Percentiles rank a stretch among this genome's conserved stretches.
These are phyloP conservation scores for Blepharisma japonicum DNA, from an alignment of 73 alveolate genomes.

Conservation along the genomic window DNA sequence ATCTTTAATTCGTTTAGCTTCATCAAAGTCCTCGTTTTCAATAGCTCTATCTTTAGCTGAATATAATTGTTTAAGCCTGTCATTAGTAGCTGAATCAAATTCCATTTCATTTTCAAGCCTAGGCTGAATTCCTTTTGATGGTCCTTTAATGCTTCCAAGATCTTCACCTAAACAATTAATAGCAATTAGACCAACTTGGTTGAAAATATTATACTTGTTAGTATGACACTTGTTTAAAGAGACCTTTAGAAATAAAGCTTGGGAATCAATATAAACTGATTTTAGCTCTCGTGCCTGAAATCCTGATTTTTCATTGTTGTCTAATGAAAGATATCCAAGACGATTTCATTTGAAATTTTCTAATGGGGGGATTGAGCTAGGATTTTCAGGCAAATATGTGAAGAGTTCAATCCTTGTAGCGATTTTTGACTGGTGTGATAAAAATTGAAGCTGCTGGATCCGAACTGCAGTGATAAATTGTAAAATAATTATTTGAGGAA, in stretches of 20 bases:
- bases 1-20: slow-evolving; percentile 85
- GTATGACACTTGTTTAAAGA: slow-evolving; percentile 79
- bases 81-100: slow-evolving; percentile 78
- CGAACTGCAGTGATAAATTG: slow-evolving; percentile 66
- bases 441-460: slow-evolving; percentile 78
- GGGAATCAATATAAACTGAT: slow-evolving; percentile 77
- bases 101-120: slow-evolving; percentile 73
- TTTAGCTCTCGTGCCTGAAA: slow-evolving; percentile 98
- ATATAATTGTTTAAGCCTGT: slow-evolving; percentile 78
- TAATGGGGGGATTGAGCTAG: not conserved
- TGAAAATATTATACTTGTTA: slow-evolving; percentile 82
- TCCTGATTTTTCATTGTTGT: slow-evolving; percentile 95
- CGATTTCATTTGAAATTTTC: slow-evolving; percentile 86
- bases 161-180: slow-evolving; percentile 79
- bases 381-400: slow-evolving; percentile 26
- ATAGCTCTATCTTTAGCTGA: slow-evolving; percentile 91
- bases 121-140: slow-evolving; percentile 20
- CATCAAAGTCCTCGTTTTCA: slow-evolving; percentile 94
- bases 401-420: slow-evolving; percentile 54
- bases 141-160: slow-evolving; percentile 11
- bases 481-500: slow-evolving; percentile 77
- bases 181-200: slow-evolving; percentile 90
- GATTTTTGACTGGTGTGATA: slow-evolving; percentile 87
- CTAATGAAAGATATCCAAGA: slow-evolving; percentile 96
- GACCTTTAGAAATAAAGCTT: slow-evolving; percentile 61